phyloP scores from a whole-genome alignment of 169 alveolate species.

The Plasmodium gonderi region DNA sequence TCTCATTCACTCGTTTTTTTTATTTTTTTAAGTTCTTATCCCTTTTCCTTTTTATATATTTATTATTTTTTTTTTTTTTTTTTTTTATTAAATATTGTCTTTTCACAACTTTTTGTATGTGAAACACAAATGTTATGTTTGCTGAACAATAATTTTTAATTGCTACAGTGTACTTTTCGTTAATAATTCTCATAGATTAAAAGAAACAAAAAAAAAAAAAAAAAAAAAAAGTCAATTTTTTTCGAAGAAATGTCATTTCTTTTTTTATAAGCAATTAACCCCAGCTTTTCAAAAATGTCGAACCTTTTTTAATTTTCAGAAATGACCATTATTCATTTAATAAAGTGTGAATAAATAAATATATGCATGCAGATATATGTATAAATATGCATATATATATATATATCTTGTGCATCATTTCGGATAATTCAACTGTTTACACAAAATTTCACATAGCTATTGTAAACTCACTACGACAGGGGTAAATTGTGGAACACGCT shows the following conservation, averaged over 20 bases:
- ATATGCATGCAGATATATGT: background rate
- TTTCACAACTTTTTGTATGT: background rate
- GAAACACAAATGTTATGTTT: slow-evolving; percentile 1
- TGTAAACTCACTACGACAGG: background rate
- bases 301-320: background rate
- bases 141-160: background rate
- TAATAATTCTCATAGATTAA: background rate
- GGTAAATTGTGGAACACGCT: background rate
- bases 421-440: background rate
- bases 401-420: background rate
- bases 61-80: background rate
- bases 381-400: background rate
- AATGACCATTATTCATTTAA: background rate
- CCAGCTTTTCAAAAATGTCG: background rate
- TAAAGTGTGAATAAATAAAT: background rate
- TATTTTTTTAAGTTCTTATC: slow-evolving; percentile 32
- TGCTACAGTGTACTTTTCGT: background rate
- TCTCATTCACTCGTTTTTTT: background rate
- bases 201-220: no score
- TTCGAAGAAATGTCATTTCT: no score
- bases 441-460: background rate
- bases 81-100: background rate
- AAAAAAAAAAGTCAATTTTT: no score
- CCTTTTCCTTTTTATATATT: background rate
- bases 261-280: background rate